Percentiles rank a stretch among this genome's conserved stretches.
These are phyloP conservation scores for Gilbertella persicaria DNA, from an alignment of 371 early-diverging fungal species.

Conservation along the genomic window DNA sequence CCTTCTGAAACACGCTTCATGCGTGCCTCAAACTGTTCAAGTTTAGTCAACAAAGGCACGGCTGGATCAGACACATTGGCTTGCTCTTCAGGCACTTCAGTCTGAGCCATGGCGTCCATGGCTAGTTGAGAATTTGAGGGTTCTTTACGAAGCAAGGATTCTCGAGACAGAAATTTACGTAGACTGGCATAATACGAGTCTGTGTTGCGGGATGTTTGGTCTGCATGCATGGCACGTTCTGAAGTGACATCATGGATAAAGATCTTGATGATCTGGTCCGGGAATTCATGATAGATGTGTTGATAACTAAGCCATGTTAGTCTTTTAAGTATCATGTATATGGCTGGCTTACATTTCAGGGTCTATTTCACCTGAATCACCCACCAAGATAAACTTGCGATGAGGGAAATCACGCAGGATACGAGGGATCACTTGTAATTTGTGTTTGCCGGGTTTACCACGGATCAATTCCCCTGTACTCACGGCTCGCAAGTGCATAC, in stretches of 20 bases:
- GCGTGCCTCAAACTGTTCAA: conserved; percentile 42
- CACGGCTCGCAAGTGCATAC: conserved; percentile 44
- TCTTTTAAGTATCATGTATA: neutral
- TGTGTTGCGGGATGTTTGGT: conserved; percentile 20
- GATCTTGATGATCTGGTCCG: conserved; percentile 60
- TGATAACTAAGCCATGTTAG: conserved; percentile 35
- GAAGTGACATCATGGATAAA: conserved; percentile 69
- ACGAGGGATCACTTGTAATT: conserved; percentile 33
- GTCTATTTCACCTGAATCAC: conserved; percentile 74
- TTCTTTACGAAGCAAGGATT: conserved; percentile 16
- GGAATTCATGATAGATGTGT: conserved; percentile 44
- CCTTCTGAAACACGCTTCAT: conserved; percentile 31
- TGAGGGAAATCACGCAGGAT: conserved; percentile 53
- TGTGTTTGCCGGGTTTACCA: conserved; percentile 42
- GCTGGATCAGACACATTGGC: conserved; percentile 31
- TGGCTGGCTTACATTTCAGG: conserved; percentile 54
- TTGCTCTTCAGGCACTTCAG: conserved; percentile 41
- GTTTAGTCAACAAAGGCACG: conserved; percentile 32
- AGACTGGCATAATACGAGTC: conserved; percentile 32
- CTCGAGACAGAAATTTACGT: conserved; percentile 30
- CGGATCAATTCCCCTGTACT: conserved; percentile 34
- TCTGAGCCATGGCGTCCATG: conserved; percentile 43
- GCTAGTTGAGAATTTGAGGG: conserved; percentile 25
- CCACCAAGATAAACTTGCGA: conserved; percentile 68
- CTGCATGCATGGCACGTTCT: conserved; percentile 39